A percentile compares a stretch with the other conserved stretches of the same genome.
Conservation (phyloP, 108 stramenopile genomes). For the Cyclostephanos invisitatus region DNA sequence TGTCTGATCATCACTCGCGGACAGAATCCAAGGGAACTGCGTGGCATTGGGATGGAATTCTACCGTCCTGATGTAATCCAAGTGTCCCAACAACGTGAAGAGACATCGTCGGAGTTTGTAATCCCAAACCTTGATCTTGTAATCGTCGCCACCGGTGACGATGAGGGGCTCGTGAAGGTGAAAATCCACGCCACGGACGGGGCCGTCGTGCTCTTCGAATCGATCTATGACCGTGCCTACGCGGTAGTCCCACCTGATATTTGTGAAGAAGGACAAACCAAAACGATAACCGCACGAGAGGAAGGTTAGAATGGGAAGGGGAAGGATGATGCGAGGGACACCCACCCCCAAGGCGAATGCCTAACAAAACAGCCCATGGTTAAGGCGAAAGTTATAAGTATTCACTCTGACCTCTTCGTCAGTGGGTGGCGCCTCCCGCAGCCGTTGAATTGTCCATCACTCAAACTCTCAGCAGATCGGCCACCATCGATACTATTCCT, state of each 20-base stretch:
- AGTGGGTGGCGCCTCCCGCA: background rate
- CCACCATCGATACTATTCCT: conserved; percentile 14
- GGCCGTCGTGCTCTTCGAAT: conserved; percentile 99
- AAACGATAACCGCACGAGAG: background rate
- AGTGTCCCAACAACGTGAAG: conserved; percentile 97
- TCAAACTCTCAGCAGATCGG: background rate
- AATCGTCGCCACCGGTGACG: conserved; percentile 98
- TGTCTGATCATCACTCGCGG: conserved; percentile 96
- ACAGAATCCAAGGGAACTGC: conserved; percentile 96
- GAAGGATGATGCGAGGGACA: background rate
- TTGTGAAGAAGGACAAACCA: background rate
- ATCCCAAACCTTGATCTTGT: conserved; percentile 99
- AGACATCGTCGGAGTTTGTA: conserved; percentile 98
- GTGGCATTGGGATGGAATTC: conserved; percentile 96
- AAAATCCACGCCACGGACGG: conserved; percentile 99
- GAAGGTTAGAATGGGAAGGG: background rate
- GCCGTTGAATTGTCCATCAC: background rate
- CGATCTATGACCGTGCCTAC: conserved; percentile 98
- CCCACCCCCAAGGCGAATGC: background rate
- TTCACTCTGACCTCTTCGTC: conserved; percentile 1
- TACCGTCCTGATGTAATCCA: conserved; percentile 99
- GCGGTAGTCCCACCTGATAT: conserved; percentile 97
- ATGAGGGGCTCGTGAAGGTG: conserved; percentile 94
- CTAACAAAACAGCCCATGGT: background rate
- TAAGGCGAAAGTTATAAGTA: background rate